Evolutionary conservation across 2,329 filamentous ascomycete species (phyloP).

Genomic region (Leptographium procerum): DNA sequence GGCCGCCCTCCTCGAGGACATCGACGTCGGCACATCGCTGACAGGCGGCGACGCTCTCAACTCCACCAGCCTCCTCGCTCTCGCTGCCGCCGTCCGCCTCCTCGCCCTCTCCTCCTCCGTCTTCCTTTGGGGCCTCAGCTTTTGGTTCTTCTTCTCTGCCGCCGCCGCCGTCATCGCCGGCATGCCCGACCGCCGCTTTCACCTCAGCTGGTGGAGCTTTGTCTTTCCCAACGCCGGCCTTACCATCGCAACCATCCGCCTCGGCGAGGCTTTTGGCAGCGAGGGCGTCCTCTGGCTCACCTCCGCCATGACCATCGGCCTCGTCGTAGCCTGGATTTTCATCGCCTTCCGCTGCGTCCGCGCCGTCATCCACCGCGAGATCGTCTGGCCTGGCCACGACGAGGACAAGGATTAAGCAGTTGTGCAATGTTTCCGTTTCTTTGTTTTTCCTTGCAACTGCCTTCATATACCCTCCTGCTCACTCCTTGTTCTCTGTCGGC

Average conservation of each 20-base stretch:
- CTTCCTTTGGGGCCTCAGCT: conserved; percentile 51
- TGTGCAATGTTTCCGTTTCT: background rate
- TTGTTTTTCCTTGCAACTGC: background rate
- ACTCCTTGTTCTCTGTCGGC: background rate
- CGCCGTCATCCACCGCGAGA: conserved; percentile 37
- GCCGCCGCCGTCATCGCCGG: conserved; percentile 30
- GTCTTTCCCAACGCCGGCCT: conserved; percentile 57
- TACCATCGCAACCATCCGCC: conserved; percentile 45
- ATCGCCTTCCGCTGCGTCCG: conserved; percentile 35
- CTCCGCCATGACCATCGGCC: conserved; percentile 41
- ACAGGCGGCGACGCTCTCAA: background rate
- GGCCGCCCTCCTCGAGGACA: conserved; percentile 4
- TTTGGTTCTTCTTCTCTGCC: conserved; percentile 46
- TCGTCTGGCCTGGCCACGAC: conserved; percentile 42
- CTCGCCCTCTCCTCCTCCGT: conserved; percentile 33
- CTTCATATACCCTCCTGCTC: background rate
- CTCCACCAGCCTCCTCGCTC: background rate
- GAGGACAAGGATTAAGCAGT: conserved; percentile 1
- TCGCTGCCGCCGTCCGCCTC: conserved; percentile 15
- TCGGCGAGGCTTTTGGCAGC: conserved; percentile 42
- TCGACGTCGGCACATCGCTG: background rate
- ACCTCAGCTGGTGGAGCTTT: conserved; percentile 49
- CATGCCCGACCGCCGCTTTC: conserved; percentile 23
- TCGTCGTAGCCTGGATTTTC: conserved; percentile 44
- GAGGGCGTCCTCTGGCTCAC: conserved; percentile 39